Conservation (phyloP, 768 basidiomycete species). For the Ramaria rubella region DNA sequence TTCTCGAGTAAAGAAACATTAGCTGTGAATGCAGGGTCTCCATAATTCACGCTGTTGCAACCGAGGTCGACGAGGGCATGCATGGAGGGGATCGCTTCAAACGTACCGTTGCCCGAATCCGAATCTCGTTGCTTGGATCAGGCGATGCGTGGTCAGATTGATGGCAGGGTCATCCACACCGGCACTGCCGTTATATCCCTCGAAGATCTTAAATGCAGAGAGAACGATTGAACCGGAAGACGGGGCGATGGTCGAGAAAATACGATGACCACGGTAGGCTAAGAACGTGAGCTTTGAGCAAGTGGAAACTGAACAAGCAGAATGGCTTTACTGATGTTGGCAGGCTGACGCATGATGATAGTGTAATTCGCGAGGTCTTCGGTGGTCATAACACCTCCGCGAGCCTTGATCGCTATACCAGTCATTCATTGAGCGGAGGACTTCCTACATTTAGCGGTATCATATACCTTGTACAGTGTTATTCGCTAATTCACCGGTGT, state of each 20-base stretch:
- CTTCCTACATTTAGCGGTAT: too few relatives aligned
- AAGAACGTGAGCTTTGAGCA: background rate
- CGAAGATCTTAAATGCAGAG: slow-evolving; percentile 31
- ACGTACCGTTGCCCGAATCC: slow-evolving; percentile 25
- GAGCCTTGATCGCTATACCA: too few relatives aligned
- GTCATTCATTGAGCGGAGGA: too few relatives aligned
- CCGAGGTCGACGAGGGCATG: background rate
- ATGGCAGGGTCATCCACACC: slow-evolving; percentile 19
- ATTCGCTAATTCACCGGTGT: too few relatives aligned
- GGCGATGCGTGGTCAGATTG: slow-evolving; percentile 29
- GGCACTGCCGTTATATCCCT: slow-evolving; percentile 25
- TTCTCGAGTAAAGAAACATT: slow-evolving; percentile 32
- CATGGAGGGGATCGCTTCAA: background rate
- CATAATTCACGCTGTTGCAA: slow-evolving; percentile 21
- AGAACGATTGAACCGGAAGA: slow-evolving; percentile 33
- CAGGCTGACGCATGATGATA: slow-evolving; percentile 18
- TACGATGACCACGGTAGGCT: slow-evolving; percentile 20
- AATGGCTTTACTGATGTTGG: slow-evolving; percentile 19
- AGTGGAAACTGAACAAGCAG: background rate
- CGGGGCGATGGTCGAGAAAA: slow-evolving; percentile 32
- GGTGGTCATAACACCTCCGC: too few relatives aligned
- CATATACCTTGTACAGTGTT: too few relatives aligned
- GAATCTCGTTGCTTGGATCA: slow-evolving; percentile 31
- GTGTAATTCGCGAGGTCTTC: too few relatives aligned
- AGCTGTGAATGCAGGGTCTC: slow-evolving; percentile 33